Evolutionary conservation across 345 rosid species (phyloP), one percentile per base, ranked within the genome.

Genomic region (Triadica sebifera): DNA sequence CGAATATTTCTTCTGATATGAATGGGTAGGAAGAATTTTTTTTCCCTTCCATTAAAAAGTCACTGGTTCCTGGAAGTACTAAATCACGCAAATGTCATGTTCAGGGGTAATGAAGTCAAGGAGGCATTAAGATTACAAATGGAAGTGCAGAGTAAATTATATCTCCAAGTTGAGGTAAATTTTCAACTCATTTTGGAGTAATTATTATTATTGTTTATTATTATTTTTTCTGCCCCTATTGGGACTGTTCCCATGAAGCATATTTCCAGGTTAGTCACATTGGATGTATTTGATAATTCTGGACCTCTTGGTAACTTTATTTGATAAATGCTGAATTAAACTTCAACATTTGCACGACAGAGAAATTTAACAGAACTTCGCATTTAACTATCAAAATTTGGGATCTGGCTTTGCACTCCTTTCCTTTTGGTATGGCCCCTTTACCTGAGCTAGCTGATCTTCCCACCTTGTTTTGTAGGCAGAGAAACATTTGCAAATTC

Each of bases 111-210:
- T 76, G 89, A 86, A 84, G 93, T 87, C 67, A 86, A 86, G 80
- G 90, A 89, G 80, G 93, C 93, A 67, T 76, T 83, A 80, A 86
- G 93, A 72, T 87, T 83, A 56, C 94, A 93, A 76, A 91, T 93
- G 92, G 98, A 93, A 83, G 89, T 90, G 71, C 87, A 93, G 77
- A 93, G 93, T 78, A 91, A 87, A 80, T 78, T 91, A 66, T 94
- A 91, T 80, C 84, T 89, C 82, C 93, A 84, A 84, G 93, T 88
- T 51, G 96, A 89, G 92, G 89, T 89, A 71, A 74, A 46, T 58
- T 68, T 43, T 67, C 69, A 24, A 22, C 39, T 16, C 0, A 13
- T 22, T 43, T 22, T 38, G 43, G 45, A 64, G 46, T 65, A 17
- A 20, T 22, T 29, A 45, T 29, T 8, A 6, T n/a, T n/a, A n/a